Conservation (phyloP, 129 eudicot genomes). For the Pittosporum tobira region DNA sequence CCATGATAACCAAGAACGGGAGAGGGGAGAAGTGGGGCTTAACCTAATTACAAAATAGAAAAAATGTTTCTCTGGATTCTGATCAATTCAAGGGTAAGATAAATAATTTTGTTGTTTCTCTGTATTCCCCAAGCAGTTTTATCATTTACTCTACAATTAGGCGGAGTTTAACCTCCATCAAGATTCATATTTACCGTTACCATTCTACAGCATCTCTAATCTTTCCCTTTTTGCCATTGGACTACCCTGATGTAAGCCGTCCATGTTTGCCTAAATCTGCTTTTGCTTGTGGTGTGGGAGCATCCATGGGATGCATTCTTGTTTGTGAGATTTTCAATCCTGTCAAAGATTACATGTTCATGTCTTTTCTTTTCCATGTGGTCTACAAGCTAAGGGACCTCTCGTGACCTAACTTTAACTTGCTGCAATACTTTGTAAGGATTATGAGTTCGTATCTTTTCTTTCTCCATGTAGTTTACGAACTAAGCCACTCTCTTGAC, state of each 20-base stretch:
- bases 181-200: neutral
- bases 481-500: too few species aligned
- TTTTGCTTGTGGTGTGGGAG: neutral
- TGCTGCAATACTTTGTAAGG: too few species aligned
- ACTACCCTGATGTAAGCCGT: neutral
- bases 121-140: neutral
- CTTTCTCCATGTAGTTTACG: too few species aligned
- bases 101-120: neutral
- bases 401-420: too few species aligned
- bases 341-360: too few species aligned
- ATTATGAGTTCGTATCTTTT: too few species aligned
- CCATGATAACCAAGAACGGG: too few species aligned
- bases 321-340: neutral
- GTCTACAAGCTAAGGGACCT: too few species aligned
- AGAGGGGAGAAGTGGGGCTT: too few species aligned
- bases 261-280: neutral
- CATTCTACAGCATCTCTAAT: neutral
- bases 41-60: neutral
- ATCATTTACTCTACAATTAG: neutral
- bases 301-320: neutral
- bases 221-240: neutral
- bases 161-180: neutral
- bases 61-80: neutral
- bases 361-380: too few species aligned
- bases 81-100: neutral